Base-by-base conservation (phyloP, 257 asterid genomes). In the Capsicum rhomboideum region DNA sequence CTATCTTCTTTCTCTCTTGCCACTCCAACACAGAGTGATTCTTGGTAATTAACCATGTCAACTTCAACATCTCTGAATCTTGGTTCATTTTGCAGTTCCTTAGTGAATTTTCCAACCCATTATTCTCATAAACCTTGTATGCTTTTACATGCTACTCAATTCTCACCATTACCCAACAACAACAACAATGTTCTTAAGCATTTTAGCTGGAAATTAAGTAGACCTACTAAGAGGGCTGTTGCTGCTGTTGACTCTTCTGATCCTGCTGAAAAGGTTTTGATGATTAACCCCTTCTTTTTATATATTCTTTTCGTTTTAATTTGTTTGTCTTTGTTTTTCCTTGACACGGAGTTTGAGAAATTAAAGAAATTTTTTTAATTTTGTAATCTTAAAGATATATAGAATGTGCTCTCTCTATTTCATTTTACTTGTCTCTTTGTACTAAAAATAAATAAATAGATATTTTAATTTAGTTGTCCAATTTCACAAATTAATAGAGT, bases 161-260 rank as follows among this genome's bases (percentile, higher is more conserved):
- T 92, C 2, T 46, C 83, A 23, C 85, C 82, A 74, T 88, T 94
- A 11, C 82, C 87, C 9, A 91, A 87, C 75, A 87, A 85, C 79
- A 34, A 34, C 4, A 34, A 40, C 7, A 40, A 40, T 80, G 54
- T 81, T 72, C 82, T 85, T 59, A 85, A 77, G n/a, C 16, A 54
- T 46, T 53, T 59, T 83, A 69, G 84, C 86, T 84, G 86, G 91
- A 89, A 89, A 84, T 81, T 86, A 52, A 88, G 82, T 44, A 84
- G 86, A 59, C 59, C 90, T 0, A 84, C 92, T 1, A 92, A 69
- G 84, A 92, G 90, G 18, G 89, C 94, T 8, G 97, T 90, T 17
- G 92, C 97, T 16, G 94, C 99, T 29, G 93, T 92, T 50, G 97
- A 91, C 83, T 92, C 97, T 72, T 91, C 98, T 46, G 90, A 83